A percentile compares a stretch with the other conserved stretches of the same genome.
phyloP scores from a whole-genome alignment of 345 rosid genomes.

The Eucalyptus erythrocorys region DNA sequence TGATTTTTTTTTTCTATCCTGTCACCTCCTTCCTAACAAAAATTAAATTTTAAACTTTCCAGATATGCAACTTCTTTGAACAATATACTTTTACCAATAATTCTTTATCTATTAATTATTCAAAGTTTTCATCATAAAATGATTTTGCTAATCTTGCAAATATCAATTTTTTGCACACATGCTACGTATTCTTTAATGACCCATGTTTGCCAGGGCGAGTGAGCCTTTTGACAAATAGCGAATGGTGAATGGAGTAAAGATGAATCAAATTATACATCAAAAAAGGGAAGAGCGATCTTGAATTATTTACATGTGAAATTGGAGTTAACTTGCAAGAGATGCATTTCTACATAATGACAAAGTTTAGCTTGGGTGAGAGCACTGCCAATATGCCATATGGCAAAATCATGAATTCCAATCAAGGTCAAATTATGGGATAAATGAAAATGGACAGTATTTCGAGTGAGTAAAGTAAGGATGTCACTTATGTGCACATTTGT shows the following conservation, averaged over 20 bases:
- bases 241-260: neutral
- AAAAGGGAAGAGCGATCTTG: rapidly evolving
- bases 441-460: rapidly evolving
- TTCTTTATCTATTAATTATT: neutral
- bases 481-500: neutral
- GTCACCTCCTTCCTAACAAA: neutral
- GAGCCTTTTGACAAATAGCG: neutral
- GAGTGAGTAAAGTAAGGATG: neutral
- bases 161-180: neutral
- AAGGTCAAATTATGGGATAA: neutral
- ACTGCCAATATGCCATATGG: rapidly evolving
- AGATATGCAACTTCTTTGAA: neutral
- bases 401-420: neutral
- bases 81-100: neutral
- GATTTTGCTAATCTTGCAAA: neutral
- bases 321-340: neutral
- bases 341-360: neutral
- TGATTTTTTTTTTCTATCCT: neutral
- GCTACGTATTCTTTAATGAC: neutral
- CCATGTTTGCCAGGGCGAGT: neutral
- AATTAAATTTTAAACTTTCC: neutral
- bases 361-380: neutral
- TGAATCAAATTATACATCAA: neutral
- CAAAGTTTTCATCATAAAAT: neutral
- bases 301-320: neutral